Base-by-base conservation (phyloP, 2,329 filamentous ascomycete genomes). In the Verruconis gallopava region DNA sequence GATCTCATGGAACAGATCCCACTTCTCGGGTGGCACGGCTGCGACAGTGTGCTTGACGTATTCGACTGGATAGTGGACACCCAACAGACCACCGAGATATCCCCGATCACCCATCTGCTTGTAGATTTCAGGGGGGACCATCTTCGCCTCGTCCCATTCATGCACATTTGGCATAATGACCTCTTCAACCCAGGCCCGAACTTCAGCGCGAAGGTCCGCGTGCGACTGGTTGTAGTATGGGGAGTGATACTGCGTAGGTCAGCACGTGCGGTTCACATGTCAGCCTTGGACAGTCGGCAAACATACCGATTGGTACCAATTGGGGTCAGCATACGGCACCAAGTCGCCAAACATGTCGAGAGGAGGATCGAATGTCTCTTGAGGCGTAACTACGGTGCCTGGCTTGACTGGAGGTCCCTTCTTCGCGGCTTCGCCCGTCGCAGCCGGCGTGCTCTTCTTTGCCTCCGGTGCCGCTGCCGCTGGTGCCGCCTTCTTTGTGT, bases 1-100 rank as follows among this genome's bases (percentile, higher is more conserved):
- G 75, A 96, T 74, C 72, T 98, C 91, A 65, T 98, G 91, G 78
- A 96, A 98, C 35, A 93, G 75, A 66, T 98, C 91, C 89, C 89
- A 98, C 60, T 91, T 80, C 65, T 95, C 85, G 0, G 83, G 69
- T 0, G 81, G 63, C 11, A 98, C 91, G 38, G 77, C 81, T 65
- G 82, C 76, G 53, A 95, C 75, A 4, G 71, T 67, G 56, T 80
- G 74, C 33, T 78, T 68, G 17, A 77, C 78, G 56, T 89, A 79
- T 51, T 93, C 67, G 46, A 71, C 74, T 12, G 85, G 86, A 66
- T 84, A 96, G 56, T 82, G 71, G 47, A 85, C 73, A 49, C 89
- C 91, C 49, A 98, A 70, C 45, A 96, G 71, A 51, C 91, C 91
- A n/a, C 86, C 81, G 14, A 98, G 75, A 59, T 95, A 98, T 32